Percentiles rank a stretch among this genome's conserved stretches.
phyloP scores from a whole-genome alignment of 2,329 filamentous ascomycete genomes.

The Colletotrichum lentis region DNA sequence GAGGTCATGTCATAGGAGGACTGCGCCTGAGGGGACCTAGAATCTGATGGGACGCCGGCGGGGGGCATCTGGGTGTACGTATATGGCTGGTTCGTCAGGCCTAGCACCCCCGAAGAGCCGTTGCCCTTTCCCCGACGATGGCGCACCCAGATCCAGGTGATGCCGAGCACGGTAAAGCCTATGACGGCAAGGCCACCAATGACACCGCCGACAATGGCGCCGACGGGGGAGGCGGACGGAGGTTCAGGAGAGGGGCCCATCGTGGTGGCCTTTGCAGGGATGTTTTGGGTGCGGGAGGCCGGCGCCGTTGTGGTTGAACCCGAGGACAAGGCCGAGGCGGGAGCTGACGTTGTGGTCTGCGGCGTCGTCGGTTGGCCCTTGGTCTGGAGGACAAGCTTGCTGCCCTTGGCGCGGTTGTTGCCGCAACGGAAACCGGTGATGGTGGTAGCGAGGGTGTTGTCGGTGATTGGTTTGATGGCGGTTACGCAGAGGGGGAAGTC shows the following conservation, averaged over 20 bases:
- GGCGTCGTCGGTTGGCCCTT: not conserved
- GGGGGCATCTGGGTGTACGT: not conserved
- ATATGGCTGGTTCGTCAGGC: not conserved
- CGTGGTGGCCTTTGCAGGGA: not conserved
- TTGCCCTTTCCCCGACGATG: not conserved
- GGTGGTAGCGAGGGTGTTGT: not conserved
- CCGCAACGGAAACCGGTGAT: constrained; percentile 15
- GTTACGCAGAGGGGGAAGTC: constrained; percentile 16
- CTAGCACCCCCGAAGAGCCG: not conserved
- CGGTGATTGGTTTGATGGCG: not conserved
- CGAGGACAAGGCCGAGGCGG: not conserved
- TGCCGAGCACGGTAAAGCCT: not conserved
- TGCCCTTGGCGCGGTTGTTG: constrained; percentile 1
- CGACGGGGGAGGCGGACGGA: not conserved
- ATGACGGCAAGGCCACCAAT: constrained; percentile 1
- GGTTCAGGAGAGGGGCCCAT: not conserved
- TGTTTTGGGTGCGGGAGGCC: not conserved
- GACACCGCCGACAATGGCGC: constrained; percentile 9
- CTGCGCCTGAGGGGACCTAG: not conserved
- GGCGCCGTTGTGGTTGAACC: not conserved
- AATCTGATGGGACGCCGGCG: not conserved
- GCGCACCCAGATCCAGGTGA: constrained; percentile 5
- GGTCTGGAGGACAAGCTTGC: constrained; percentile 8
- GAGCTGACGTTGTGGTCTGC: not conserved
- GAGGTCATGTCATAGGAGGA: not conserved